phyloP scores from a whole-genome alignment of 208 protist species.

The Trypanosoma melophagium region DNA sequence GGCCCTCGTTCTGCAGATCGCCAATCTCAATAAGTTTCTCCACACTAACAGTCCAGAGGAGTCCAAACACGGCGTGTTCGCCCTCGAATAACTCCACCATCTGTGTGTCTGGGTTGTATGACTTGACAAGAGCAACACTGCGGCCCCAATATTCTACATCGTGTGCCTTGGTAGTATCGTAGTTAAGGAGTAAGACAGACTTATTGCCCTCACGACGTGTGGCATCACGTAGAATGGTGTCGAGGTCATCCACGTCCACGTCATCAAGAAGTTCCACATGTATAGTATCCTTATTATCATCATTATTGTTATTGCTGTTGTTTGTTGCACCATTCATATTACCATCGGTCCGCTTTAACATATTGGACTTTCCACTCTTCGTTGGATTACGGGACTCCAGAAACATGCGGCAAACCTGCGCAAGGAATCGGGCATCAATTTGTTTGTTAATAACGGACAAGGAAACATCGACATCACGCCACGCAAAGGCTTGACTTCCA shows the following conservation, averaged over 20 bases:
- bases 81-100: constrained; percentile 78
- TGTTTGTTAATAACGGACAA: constrained; percentile 85
- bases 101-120: constrained; percentile 66
- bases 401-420: constrained; percentile 77
- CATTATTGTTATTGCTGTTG: background rate
- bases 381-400: constrained; percentile 56
- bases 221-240: constrained; percentile 62
- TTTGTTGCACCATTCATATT: constrained; percentile 11
- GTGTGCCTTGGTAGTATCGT: constrained; percentile 68
- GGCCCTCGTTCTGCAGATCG: constrained; percentile 73
- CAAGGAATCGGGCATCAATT: constrained; percentile 79
- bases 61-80: constrained; percentile 84
- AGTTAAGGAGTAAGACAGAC: constrained; percentile 80
- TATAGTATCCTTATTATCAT: constrained; percentile 26
- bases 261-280: constrained; percentile 74
- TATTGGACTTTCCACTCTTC: constrained; percentile 16
- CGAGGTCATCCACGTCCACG: constrained; percentile 67
- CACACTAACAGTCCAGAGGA: constrained; percentile 53
- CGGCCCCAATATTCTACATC: constrained; percentile 55
- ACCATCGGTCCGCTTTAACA: constrained; percentile 24
- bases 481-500: constrained; percentile 84
- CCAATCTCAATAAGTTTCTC: constrained; percentile 73
- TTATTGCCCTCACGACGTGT: constrained; percentile 43
- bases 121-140: constrained; percentile 74
- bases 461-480: constrained; percentile 88